Evolutionary conservation across 208 protist genomes (phyloP).

Genomic region (Wallacemonas sp.): DNA sequence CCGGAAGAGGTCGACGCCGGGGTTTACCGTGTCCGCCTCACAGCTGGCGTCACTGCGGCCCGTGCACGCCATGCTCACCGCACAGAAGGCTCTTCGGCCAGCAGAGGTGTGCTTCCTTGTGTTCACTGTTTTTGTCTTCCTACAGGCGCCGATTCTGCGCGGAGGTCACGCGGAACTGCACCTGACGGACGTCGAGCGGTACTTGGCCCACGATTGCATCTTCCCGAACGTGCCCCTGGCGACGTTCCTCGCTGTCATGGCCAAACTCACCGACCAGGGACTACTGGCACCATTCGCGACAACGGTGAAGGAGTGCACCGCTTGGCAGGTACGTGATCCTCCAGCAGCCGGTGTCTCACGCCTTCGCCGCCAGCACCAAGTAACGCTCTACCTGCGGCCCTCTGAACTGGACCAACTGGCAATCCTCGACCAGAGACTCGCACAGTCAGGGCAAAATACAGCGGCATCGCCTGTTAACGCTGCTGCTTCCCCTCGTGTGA

Average conservation of each 20-base stretch:
- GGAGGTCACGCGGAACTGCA: constrained; percentile 49
- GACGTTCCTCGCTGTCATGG: constrained; percentile 20
- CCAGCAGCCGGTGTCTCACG: constrained; percentile 10
- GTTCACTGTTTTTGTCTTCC: constrained; percentile 53
- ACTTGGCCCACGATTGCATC: constrained; percentile 47
- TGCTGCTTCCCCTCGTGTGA: constrained; percentile 9
- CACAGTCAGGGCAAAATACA: too few relatives aligned
- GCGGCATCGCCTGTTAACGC: too few relatives aligned
- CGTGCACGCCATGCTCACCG: constrained; percentile 2
- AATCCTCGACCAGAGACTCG: background rate
- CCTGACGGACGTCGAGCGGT: constrained; percentile 38
- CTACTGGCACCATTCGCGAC: background rate
- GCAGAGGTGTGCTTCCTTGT: constrained; percentile 50
- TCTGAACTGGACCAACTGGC: constrained; percentile 7
- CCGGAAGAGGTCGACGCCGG: background rate
- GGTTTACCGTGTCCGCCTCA: background rate
- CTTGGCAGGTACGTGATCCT: constrained; percentile 23
- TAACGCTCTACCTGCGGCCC: constrained; percentile 18
- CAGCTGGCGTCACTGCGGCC: background rate
- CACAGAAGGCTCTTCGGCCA: background rate
- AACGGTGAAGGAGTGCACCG: constrained; percentile 16
- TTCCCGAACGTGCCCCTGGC: constrained; percentile 36
- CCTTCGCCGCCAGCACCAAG: constrained; percentile 9
- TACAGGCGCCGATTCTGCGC: constrained; percentile 25
- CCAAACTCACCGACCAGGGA: constrained; percentile 29